These are phyloP conservation scores for Fusarium sp. DNA, from an alignment of 2,329 filamentous ascomycete genomes.

Conservation along the genomic window DNA sequence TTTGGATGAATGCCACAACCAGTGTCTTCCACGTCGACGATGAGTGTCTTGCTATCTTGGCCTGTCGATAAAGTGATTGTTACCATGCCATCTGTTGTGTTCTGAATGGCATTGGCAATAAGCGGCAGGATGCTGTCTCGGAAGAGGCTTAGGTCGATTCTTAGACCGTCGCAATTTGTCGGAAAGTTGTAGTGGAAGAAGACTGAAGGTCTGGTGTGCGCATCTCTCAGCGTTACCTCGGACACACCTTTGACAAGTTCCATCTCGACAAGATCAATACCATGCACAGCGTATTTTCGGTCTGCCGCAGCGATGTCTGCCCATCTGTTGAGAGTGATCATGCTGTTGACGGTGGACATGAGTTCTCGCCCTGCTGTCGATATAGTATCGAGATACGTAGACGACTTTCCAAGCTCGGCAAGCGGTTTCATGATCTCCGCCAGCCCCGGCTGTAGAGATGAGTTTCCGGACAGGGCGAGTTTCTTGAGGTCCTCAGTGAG, in stretches of 20 bases:
- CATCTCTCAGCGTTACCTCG: constrained; percentile 4
- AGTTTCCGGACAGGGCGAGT: constrained; percentile 12
- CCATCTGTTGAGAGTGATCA: constrained; percentile 54
- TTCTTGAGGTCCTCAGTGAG: constrained; percentile 53
- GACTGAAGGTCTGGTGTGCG: constrained; percentile 21
- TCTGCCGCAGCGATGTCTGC: constrained; percentile 46
- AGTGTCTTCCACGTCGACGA: constrained; percentile 55
- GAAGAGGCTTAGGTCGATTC: constrained; percentile 51
- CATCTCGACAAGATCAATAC: constrained; percentile 22
- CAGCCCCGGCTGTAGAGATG: not conserved
- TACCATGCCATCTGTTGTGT: constrained; percentile 50
- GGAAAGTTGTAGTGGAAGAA: constrained; percentile 27
- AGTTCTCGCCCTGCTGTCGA: constrained; percentile 53
- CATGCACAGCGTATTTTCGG: constrained; percentile 43
- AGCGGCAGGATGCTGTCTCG: constrained; percentile 55
- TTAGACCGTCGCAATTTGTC: constrained; percentile 44
- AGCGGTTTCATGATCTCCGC: constrained; percentile 11
- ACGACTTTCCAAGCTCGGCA: constrained; percentile 1
- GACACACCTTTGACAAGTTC: constrained; percentile 22
- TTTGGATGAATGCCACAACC: constrained; percentile 51
- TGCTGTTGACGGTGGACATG: constrained; percentile 55
- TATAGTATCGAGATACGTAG: constrained; percentile 48
- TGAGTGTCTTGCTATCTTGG: constrained; percentile 44
- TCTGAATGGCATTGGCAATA: constrained; percentile 54
- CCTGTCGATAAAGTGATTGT: constrained; percentile 46